Percentiles rank a stretch among this genome's conserved stretches.
Evolutionary conservation across 805 yeast species (phyloP).

Genomic region (Grigorovia yakushimaensis): DNA sequence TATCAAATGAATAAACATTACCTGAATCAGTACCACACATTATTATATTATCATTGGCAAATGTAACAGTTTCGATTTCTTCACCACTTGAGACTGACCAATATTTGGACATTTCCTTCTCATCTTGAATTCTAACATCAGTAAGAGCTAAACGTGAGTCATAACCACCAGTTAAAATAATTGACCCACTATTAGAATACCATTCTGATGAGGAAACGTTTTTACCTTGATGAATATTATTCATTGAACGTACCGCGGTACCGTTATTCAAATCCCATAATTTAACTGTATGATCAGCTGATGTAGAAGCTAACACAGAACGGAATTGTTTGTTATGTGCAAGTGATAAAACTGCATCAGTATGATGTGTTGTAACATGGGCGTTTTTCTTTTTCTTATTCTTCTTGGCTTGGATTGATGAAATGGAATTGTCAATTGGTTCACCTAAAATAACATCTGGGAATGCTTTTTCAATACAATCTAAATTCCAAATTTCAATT

Average conservation of each 20-base stretch:
- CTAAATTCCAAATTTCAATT: slow-evolving; percentile 94
- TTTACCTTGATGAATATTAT: slow-evolving; percentile 58
- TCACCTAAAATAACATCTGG: slow-evolving; percentile 92
- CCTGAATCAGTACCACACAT: slow-evolving; percentile 91
- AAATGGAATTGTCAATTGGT: slow-evolving; percentile 36
- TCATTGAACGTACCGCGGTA: slow-evolving; percentile 67
- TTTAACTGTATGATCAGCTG: slow-evolving; percentile 91
- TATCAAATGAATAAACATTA: slow-evolving; percentile 79
- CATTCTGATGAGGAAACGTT: slow-evolving; percentile 81
- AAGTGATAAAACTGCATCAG: slow-evolving; percentile 86
- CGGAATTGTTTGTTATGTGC: slow-evolving; percentile 75
- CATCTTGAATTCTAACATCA: slow-evolving; percentile 73
- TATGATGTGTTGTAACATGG: slow-evolving; percentile 68
- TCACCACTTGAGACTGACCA: slow-evolving; percentile 58
- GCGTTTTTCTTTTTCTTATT: slow-evolving; percentile 39
- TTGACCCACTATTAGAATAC: slow-evolving; percentile 61
- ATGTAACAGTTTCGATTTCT: slow-evolving; percentile 74
- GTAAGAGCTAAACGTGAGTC: slow-evolving; percentile 74
- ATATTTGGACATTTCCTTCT: slow-evolving; percentile 46
- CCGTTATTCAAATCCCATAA: slow-evolving; percentile 84
- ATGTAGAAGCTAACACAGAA: slow-evolving; percentile 82
- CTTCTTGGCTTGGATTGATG: slow-evolving; percentile 33
- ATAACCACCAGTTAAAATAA: slow-evolving; percentile 85
- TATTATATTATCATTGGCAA: slow-evolving; percentile 54
- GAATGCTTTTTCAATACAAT: slow-evolving; percentile 83